Conservation (phyloP, 2,329 filamentous ascomycete genomes). For the Diatrype stigma region DNA sequence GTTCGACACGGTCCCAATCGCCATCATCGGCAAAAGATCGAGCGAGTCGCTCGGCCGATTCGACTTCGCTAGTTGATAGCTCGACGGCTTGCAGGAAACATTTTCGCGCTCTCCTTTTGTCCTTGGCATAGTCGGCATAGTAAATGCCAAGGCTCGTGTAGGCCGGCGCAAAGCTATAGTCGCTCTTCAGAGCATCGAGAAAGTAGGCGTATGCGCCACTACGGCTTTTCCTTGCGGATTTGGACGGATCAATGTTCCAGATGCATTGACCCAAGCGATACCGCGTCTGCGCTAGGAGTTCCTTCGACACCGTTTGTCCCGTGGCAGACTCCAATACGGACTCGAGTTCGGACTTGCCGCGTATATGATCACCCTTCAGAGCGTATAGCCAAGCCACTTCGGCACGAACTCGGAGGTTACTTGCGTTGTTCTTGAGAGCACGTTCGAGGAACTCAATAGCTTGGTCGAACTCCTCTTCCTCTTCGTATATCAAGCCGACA, state of each 20-base stretch:
- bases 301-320: conserved; percentile 51
- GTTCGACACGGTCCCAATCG: conserved; percentile 95
- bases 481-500: conserved; percentile 85
- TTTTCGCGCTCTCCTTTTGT: conserved; percentile 79
- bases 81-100: conserved; percentile 98
- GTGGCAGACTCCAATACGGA: conserved; percentile 60
- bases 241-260: conserved; percentile 78
- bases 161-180: conserved; percentile 82
- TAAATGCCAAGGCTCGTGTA: conserved; percentile 89
- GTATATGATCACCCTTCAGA: conserved; percentile 69
- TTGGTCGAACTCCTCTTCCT: conserved; percentile 81
- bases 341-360: conserved; percentile 66
- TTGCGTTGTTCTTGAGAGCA: conserved; percentile 67
- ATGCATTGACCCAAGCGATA: conserved; percentile 84
- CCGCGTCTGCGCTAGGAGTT: conserved; percentile 78
- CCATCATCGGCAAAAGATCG: conserved; percentile 81
- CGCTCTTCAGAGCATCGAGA: conserved; percentile 76
- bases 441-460: conserved; percentile 77
- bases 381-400: conserved; percentile 93
- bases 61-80: conserved; percentile 78
- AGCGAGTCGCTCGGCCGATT: conserved; percentile 83
- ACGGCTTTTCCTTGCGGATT: conserved; percentile 71
- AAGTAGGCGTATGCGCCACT: conserved; percentile 81
- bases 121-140: conserved; percentile 86
- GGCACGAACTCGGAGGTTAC: conserved; percentile 73